Base-by-base conservation (phyloP, 1,139 yeast species). In the Magnusiomyces tetraspermus region DNA sequence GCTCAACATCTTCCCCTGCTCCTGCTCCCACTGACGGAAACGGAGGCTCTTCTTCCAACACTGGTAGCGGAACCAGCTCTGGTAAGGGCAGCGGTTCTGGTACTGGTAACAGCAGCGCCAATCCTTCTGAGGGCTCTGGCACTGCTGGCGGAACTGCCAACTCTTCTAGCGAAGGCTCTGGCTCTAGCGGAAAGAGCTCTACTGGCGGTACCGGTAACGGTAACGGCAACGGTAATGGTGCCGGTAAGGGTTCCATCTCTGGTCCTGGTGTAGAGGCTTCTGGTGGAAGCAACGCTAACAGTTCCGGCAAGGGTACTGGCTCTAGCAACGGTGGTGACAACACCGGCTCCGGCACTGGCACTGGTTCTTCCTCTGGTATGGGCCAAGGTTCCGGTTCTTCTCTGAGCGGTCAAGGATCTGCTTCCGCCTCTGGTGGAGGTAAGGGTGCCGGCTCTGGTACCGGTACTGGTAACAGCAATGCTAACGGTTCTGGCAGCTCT, bases 31-130 rank as follows among this genome's bases (percentile, higher is more conserved):
- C 33, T 26, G n/a, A 19, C 21, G 37, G 46, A 4, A 28, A 11
- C 23, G 19, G 23, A 17, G 46, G 23, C 5, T 26, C 28, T n/a
- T 26, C 46, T 26, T 43, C 46, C 2, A 43, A 28, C 22, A 26
- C 46, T 43, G 46, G 46, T 21, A 28, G 37, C n/a, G 46, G 33
- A 4, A 19, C 46, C 30, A 28, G 21, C 21, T n/a, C 46, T 43
- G 46, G 36, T 30, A 26, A 36, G 4, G 46, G 46, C n/a, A 23
- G 30, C 28, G 46, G 46, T 28, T 15, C 37, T 6, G 46, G 46
- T 17, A 23, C 22, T 3, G 46, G 46, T 8, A 24, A 24, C 17
- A 42, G 13, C 6, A 24, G 31, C 13, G 28, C 31, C 23, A 42
- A 36, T 17, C 30, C 46, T 24, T 36, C 24, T 19, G n/a, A 36